These are phyloP conservation scores for Mediolabrus comicus DNA, from an alignment of 108 stramenopile species.

Conservation along the genomic window DNA sequence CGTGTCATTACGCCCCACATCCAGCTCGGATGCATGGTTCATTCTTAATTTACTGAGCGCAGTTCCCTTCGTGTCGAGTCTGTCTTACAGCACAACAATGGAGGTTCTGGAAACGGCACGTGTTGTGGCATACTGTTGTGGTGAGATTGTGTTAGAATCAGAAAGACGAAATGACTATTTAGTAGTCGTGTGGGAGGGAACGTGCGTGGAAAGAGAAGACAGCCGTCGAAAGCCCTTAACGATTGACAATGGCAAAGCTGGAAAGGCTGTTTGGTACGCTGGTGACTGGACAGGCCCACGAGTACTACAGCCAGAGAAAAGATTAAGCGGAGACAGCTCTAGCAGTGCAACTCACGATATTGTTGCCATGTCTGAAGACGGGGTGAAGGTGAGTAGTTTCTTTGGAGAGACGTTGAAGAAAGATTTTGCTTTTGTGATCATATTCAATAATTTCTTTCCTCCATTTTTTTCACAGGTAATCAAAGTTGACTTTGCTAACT, in stretches of 20 bases:
- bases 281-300: slow-evolving; percentile 91
- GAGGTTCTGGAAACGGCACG: slow-evolving; percentile 81
- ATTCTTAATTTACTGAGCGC: slow-evolving; percentile 80
- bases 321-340: slow-evolving; percentile 70
- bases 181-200: slow-evolving; percentile 88
- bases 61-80: slow-evolving; percentile 84
- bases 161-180: slow-evolving; percentile 49
- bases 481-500: slow-evolving; percentile 63
- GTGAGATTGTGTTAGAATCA: slow-evolving; percentile 69
- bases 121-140: slow-evolving; percentile 63
- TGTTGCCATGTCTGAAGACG: slow-evolving; percentile 79
- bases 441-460: not conserved
- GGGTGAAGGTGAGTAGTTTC: slow-evolving; percentile 70
- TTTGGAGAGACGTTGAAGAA: not conserved
- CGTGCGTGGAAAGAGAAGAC: slow-evolving; percentile 69
- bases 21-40: slow-evolving; percentile 88
- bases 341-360: slow-evolving; percentile 61
- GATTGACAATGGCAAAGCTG: not conserved
- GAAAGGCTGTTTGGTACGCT: slow-evolving; percentile 75
- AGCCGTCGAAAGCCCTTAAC: not conserved
- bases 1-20: slow-evolving; percentile 78
- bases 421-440: not conserved
- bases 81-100: slow-evolving; percentile 82
- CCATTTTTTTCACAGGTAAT: slow-evolving; percentile 44
- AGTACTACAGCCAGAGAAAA: slow-evolving; percentile 76